phyloP scores from a whole-genome alignment of 176 grass and related monocot genomes.

The Luzula sylvatica region DNA sequence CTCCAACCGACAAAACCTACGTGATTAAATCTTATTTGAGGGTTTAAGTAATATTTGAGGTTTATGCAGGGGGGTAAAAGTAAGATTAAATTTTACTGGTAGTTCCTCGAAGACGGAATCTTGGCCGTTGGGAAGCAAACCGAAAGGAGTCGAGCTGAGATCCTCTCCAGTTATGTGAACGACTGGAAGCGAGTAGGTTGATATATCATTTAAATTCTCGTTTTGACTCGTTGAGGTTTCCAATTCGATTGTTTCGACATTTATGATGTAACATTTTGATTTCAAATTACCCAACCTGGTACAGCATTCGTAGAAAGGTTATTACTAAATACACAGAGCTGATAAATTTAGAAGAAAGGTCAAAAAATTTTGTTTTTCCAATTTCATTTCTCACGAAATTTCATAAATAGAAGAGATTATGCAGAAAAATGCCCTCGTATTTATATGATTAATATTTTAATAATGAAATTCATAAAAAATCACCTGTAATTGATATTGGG shows the following conservation, averaged over 20 bases:
- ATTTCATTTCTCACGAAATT: no score
- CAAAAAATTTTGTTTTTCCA: no score
- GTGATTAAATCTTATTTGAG: background rate
- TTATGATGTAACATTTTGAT: conserved; percentile 43
- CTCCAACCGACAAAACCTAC: conserved; percentile 57
- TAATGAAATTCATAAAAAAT: no score
- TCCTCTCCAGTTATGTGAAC: conserved; percentile 43
- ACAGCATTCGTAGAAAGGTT: background rate
- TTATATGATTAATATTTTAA: background rate
- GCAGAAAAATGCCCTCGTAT: background rate
- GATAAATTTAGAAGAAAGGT: background rate
- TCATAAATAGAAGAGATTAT: no score
- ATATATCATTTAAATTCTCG: conserved; percentile 27
- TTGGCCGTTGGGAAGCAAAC: conserved; percentile 18
- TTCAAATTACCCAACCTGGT: conserved; percentile 45
- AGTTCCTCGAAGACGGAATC: conserved; percentile 37
- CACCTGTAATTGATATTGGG: no score
- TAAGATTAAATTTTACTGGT: conserved; percentile 31
- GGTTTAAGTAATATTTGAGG: background rate
- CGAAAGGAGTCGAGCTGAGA: conserved; percentile 34
- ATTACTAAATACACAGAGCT: background rate
- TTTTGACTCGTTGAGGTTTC: conserved; percentile 23
- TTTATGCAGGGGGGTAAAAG: background rate
- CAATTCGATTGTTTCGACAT: conserved; percentile 40
- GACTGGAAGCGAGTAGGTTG: conserved; percentile 37